These are phyloP conservation scores for Raffaelea albimanens DNA, from an alignment of 2,329 filamentous ascomycete genomes.

Conservation along the genomic window DNA sequence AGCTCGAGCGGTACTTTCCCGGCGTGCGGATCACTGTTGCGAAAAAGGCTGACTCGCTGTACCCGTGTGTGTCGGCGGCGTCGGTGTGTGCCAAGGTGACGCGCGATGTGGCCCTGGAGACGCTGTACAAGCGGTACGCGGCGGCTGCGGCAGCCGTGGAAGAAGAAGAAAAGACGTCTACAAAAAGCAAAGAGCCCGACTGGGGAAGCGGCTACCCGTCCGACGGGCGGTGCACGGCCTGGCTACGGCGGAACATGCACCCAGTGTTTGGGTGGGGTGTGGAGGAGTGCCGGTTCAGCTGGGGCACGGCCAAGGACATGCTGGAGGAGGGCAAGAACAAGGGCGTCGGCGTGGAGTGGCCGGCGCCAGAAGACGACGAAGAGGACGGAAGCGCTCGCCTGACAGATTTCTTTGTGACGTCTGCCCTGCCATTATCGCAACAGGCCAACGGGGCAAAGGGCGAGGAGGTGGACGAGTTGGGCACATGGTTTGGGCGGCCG, in stretches of 20 bases:
- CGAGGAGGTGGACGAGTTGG: conserved; percentile 55
- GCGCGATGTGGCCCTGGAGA: conserved; percentile 78
- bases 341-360: conserved; percentile 75
- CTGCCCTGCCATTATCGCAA: conserved; percentile 26
- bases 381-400: conserved; percentile 59
- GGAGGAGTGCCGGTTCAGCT: conserved; percentile 85
- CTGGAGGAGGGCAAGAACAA: conserved; percentile 62
- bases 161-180: too few species aligned
- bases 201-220: conserved; percentile 96
- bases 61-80: conserved; percentile 86
- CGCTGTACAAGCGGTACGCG: conserved; percentile 46
- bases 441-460: conserved; percentile 35
- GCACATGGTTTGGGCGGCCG: conserved; percentile 73
- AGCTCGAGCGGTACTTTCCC: conserved; percentile 76
- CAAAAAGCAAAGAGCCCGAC: conserved; percentile 25
- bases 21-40: conserved; percentile 65
- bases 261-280: conserved; percentile 86
- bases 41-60: conserved; percentile 88
- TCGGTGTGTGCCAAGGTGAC: conserved; percentile 96
- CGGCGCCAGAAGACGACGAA: conserved; percentile 26
- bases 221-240: conserved; percentile 68
- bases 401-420: conserved; percentile 61
- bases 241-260: conserved; percentile 82
- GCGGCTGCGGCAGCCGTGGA: conserved; percentile 19
- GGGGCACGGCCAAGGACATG: conserved; percentile 91